Evolutionary conservation across 1,139 yeast species (phyloP).

Genomic region (Lodderomyces margitis): DNA sequence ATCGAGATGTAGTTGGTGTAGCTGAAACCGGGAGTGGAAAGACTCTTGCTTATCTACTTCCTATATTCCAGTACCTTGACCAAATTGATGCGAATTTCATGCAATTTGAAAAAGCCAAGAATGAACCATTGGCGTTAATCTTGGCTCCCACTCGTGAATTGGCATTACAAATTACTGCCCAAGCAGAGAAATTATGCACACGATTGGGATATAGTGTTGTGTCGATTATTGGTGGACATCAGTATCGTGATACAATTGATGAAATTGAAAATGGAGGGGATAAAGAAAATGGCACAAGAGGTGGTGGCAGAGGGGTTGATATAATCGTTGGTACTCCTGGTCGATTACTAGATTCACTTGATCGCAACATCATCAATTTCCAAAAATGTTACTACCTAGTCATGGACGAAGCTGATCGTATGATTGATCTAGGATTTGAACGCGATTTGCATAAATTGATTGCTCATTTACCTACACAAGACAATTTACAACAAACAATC

Average conservation of each 20-base stretch:
- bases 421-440: conserved; percentile 95
- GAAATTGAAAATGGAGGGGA: conserved; percentile 18
- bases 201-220: conserved; percentile 49
- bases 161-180: conserved; percentile 79
- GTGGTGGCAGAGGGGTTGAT: conserved; percentile 57
- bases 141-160: conserved; percentile 93
- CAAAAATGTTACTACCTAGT: conserved; percentile 66
- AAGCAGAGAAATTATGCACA: conserved; percentile 52
- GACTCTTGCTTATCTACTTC: conserved; percentile 79
- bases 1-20: conserved; percentile 76
- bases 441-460: conserved; percentile 67
- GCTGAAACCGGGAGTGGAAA: conserved; percentile 98
- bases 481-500: conserved; percentile 20
- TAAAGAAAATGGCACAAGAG: conserved; percentile 18
- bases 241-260: conserved; percentile 69
- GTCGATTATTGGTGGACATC: conserved; percentile 87
- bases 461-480: conserved; percentile 38
- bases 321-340: conserved; percentile 94
- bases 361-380: conserved; percentile 60
- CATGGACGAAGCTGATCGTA: conserved; percentile 91
- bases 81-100: conserved; percentile 36
- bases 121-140: conserved; percentile 57
- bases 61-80: conserved; percentile 60
- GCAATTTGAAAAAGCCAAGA: conserved; percentile 28
- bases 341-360: conserved; percentile 75